Conservation (phyloP, 208 protist genomes). For the Leishmania arabica region DNA sequence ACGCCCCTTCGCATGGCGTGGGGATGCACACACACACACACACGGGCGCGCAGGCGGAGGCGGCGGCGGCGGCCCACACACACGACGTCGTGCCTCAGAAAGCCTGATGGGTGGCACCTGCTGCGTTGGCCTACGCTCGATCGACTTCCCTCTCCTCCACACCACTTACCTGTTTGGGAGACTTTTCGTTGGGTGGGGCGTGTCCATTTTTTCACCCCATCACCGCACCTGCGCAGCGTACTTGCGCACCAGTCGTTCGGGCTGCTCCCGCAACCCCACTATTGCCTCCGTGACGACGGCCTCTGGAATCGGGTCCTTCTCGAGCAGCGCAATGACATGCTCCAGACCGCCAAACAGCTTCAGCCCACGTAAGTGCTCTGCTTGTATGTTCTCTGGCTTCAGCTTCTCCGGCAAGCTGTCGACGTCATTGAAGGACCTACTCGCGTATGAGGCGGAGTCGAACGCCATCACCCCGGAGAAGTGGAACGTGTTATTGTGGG, state of each 20-base stretch:
- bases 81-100: neutral
- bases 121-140: neutral
- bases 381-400: constrained; percentile 25
- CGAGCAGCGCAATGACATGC: constrained; percentile 64
- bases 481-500: constrained; percentile 52
- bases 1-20: neutral
- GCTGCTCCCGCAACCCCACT: constrained; percentile 44
- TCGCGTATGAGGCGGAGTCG: constrained; percentile 38
- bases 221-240: constrained; percentile 2
- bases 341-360: constrained; percentile 62
- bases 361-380: constrained; percentile 42
- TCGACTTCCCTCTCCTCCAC: neutral
- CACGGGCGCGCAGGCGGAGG: neutral
- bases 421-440: constrained; percentile 57
- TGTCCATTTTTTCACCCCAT: neutral
- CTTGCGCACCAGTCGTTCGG: constrained; percentile 35
- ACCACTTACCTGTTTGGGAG: neutral
- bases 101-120: neutral
- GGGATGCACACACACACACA: neutral
- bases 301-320: constrained; percentile 40
- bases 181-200: neutral
- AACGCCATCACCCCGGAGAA: constrained; percentile 62
- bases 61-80: neutral
- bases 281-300: constrained; percentile 32
- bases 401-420: constrained; percentile 54